Evolutionary conservation across 805 yeast species (phyloP), one percentile per base, ranked within the genome.

Genomic region (Saccharomycopsis javanensis): DNA sequence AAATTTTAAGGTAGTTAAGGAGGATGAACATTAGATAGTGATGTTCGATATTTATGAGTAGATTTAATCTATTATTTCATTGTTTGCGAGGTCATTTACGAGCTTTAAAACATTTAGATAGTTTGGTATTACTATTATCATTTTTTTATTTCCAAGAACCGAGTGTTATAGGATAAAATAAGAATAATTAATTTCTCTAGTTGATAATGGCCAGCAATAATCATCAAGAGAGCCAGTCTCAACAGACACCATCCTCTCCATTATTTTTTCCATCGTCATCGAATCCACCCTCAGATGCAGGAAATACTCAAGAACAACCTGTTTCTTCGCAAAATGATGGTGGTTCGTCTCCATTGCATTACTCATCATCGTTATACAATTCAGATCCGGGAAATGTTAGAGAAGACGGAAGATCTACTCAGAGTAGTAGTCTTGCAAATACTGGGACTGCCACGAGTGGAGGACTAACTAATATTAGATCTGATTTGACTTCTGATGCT

Each of bases 331-430:
- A 61, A 64, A 33, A 65, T 23, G 65, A 58, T 38, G 70, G 69
- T 27, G 73, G 71, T 1, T 74, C 78, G 4, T 77, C 81, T 2
- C 81, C 81, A 18, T 64, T 78, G 50, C 72, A 68, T 54, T 75
- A 75, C 53, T 72, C 79, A 0, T 75, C 75, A 13, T 70, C 79
- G 3, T 35, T 30, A 28, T 28, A 38, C 30, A 31, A 55, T 25
- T 55, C 58, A 8, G 58, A 55, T 38, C 23, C 48, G 13, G 48
- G 48, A 5, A 20, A 42, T 42, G 28, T 11, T 5, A 50, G 59
- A 37, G 48, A 42, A 20, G 53, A 27, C 4, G 53, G 46, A n/a
- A 35, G 31, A 11, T 69, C 74, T 10, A 54, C 60, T 5, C 59
- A 60, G 16, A 54, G 37, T 23, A 42, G 48, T 42, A 42, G 48